A percentile compares a stretch with the other conserved stretches of the same genome.
Evolutionary conservation across 495 filamentous ascomycete genomes (phyloP).

Genomic region (Podospora australis): DNA sequence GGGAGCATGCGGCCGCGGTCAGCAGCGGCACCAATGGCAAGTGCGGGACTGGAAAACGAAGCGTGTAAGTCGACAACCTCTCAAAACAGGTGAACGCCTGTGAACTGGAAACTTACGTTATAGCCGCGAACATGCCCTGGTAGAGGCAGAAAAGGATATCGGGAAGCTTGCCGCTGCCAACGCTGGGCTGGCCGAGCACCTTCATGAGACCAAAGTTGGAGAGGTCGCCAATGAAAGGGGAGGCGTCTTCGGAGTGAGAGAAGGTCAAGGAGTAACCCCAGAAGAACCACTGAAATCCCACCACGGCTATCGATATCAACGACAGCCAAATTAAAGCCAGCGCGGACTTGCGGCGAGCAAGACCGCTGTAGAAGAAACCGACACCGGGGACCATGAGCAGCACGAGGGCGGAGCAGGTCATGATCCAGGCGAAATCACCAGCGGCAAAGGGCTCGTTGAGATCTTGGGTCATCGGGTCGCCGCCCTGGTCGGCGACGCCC

Average conservation of each 20-base stretch:
- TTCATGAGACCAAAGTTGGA: conserved; percentile 79
- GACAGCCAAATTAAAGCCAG: conserved; percentile 93
- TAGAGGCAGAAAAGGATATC: conserved; percentile 90
- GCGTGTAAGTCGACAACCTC: conserved; percentile 1
- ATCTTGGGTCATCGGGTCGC: conserved; percentile 65
- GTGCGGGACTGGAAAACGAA: conserved; percentile 53
- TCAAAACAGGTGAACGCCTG: background rate
- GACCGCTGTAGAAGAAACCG: conserved; percentile 97
- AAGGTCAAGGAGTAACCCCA: conserved; percentile 96
- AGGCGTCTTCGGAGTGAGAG: conserved; percentile 64
- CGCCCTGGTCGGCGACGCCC: conserved; percentile 50
- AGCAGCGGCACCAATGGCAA: conserved; percentile 86
- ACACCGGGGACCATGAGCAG: conserved; percentile 98
- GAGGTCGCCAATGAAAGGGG: conserved; percentile 77
- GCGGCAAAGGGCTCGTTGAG: conserved; percentile 78
- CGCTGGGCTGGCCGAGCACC: conserved; percentile 73
- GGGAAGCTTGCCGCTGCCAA: conserved; percentile 73
- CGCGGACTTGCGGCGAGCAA: conserved; percentile 93
- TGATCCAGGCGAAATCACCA: conserved; percentile 90
- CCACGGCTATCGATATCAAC: conserved; percentile 88
- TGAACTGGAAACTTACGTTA: conserved; percentile 48
- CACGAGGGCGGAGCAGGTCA: conserved; percentile 81
- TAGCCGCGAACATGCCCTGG: conserved; percentile 96
- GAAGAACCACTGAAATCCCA: conserved; percentile 98
- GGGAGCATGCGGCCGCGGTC: conserved; percentile 94